phyloP scores from a whole-genome alignment of 768 basidiomycete species.

The Tephrocybe sp. region DNA sequence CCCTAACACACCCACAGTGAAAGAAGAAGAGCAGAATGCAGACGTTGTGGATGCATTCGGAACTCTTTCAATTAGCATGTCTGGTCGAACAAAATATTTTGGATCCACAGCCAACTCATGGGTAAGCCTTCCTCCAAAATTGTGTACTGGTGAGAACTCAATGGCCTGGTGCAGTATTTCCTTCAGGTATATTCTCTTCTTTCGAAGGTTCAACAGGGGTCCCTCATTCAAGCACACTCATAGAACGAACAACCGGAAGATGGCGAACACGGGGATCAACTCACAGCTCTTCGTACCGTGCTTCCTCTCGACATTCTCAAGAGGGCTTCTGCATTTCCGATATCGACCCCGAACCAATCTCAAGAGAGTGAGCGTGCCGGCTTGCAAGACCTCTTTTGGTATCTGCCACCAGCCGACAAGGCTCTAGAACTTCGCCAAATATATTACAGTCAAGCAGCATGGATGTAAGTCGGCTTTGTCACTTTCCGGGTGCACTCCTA shows the following conservation, averaged over 20 bases:
- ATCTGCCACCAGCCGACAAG: slow-evolving; percentile 59
- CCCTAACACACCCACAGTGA: slow-evolving; percentile 32
- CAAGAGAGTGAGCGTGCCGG: slow-evolving; percentile 42
- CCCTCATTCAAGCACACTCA: slow-evolving; percentile 14
- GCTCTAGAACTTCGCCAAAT: slow-evolving; percentile 60
- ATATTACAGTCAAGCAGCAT: slow-evolving; percentile 64
- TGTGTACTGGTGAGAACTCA: slow-evolving; percentile 11
- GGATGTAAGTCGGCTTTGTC: slow-evolving; percentile 52
- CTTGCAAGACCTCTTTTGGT: slow-evolving; percentile 61
- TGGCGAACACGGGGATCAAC: slow-evolving; percentile 47
- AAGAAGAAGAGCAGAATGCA: slow-evolving; percentile 62
- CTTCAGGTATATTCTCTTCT: slow-evolving; percentile 45
- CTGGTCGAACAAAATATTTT: slow-evolving; percentile 73
- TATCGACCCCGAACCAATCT: slow-evolving; percentile 40
- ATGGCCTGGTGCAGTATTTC: slow-evolving; percentile 52
- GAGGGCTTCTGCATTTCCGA: slow-evolving; percentile 64
- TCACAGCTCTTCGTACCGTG: slow-evolving; percentile 48
- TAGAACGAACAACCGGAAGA: slow-evolving; percentile 64
- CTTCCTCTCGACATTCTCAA: slow-evolving; percentile 62
- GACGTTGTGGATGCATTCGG: slow-evolving; percentile 81
- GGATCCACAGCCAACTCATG: slow-evolving; percentile 76
- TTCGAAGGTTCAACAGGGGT: not conserved
- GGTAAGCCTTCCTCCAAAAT: slow-evolving; percentile 39
- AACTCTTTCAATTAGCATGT: slow-evolving; percentile 68
- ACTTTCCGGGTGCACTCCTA: slow-evolving; percentile 1